Base-by-base conservation (phyloP, 495 filamentous ascomycete genomes). In the Apiosordaria backusii region DNA sequence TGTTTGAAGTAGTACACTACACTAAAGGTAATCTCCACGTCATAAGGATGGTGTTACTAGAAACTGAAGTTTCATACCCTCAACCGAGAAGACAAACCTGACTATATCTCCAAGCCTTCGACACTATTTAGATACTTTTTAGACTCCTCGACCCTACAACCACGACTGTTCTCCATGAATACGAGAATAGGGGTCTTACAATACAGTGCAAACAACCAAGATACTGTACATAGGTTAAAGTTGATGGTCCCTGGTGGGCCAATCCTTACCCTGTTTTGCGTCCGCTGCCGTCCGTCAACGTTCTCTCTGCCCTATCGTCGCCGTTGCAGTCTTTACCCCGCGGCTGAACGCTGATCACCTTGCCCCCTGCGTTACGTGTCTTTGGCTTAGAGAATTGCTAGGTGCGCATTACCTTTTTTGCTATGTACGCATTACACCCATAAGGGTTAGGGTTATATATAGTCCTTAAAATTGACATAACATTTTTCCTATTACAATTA, bases 271-370 rank as follows among this genome's bases (percentile, higher is more conserved):
- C 9, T 45, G 35, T 45, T 45, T 24, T 57, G 53, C 45, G 19
- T 24, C 18, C 18, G 53, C 53, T 24, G 53, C 53, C 18, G 53
- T 57, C 53, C 53, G 53, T 57, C 53, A 57, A 24, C 53, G 53
- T 45, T 45, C 35, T 45, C 35, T 45, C 9, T 45, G 35, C 35
- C 35, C 35, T 45, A 45, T 15, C 35, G 35, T 45, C 35, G 35
- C 35, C 35, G 35, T 45, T 45, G 35, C 35, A 45, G 35, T 13
- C 35, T 45, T 45, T 45, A 45, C 35, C 35, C 35, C 35, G 35
- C 35, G 35, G 35, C 35, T 7, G 35, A 45, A 45, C 35, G 35
- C 35, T 45, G 35, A 45, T 45, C 35, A 45, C 35, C 35, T 45
- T 15, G 27, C 27, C 4, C 27, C 27, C 27, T 35, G 5, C 29